These are phyloP conservation scores for Vaccinium myrtillus DNA, from an alignment of 148 eudicot genomes.

Conservation along the genomic window DNA sequence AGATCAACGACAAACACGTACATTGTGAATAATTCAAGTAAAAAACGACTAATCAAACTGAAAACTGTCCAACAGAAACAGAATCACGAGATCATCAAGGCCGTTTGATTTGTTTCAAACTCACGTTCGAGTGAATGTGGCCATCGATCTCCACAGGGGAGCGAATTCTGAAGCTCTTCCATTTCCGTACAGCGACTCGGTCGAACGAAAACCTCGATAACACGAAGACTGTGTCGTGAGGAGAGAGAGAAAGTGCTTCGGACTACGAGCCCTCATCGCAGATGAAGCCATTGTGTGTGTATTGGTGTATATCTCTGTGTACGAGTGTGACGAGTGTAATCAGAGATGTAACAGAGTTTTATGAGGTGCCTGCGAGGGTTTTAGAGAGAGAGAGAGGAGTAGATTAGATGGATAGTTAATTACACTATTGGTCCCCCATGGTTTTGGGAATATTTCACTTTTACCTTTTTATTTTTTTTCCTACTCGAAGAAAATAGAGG, in stretches of 20 bases:
- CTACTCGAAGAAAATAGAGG: not conserved
- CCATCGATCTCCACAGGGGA: conserved; percentile 68
- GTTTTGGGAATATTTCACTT: not conserved
- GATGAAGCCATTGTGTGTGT: not conserved
- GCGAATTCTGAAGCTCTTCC: conserved; percentile 17
- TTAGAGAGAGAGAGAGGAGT: not conserved
- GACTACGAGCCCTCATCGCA: conserved; percentile 5
- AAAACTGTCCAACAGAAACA: not conserved
- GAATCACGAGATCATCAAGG: not conserved
- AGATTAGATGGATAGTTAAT: not conserved
- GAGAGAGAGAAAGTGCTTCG: conserved; percentile 9
- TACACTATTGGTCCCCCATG: not conserved
- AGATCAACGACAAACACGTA: not conserved
- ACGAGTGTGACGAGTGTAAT: not conserved
- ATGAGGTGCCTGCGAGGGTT: not conserved
- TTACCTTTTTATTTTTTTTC: too few species aligned
- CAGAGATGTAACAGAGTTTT: not conserved
- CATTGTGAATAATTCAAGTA: not conserved
- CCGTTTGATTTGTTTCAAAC: conserved; percentile 12
- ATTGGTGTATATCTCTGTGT: not conserved
- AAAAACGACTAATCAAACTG: conserved; percentile 1
- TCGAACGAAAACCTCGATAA: conserved; percentile 32
- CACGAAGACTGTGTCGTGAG: not conserved
- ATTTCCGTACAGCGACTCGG: conserved; percentile 28
- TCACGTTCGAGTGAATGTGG: conserved; percentile 75